phyloP scores from a whole-genome alignment of 805 yeast genomes.

The Candida yuanshanica region DNA sequence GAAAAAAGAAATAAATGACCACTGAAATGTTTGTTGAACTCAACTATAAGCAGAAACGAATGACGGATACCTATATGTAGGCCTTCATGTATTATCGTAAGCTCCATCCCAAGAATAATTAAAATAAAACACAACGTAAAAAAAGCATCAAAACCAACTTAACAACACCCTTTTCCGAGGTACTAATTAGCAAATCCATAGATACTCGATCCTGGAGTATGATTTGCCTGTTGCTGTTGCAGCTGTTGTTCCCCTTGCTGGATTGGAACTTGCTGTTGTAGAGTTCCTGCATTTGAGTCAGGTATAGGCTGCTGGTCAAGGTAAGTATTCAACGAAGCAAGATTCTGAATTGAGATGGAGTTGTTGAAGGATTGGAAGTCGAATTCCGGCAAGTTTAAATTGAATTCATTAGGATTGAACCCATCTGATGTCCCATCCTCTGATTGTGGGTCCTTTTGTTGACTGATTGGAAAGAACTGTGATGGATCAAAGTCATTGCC shows the following conservation, averaged over 20 bases:
- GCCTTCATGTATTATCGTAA: no score
- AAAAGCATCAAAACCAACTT: no score
- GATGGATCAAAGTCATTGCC: conserved; percentile 21
- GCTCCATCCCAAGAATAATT: no score
- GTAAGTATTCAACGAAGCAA: conserved; percentile 19
- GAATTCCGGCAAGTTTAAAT: conserved; percentile 22
- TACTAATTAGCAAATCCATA: no score
- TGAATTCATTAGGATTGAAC: conserved; percentile 18
- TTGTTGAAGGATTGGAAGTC: conserved; percentile 20
- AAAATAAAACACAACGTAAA: no score
- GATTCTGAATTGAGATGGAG: conserved; percentile 18
- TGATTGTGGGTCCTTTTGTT: conserved; percentile 2
- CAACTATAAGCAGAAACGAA: no score
- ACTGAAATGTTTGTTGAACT: no score
- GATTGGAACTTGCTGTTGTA: background rate
- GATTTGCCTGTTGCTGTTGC: no score
- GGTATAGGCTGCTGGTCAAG: conserved; percentile 3
- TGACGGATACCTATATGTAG: no score
- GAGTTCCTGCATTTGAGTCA: background rate
- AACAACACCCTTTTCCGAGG: no score
- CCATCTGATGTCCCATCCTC: conserved; percentile 12
- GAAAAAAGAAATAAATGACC: conserved; percentile 6
- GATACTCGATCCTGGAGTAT: conserved; percentile 6
- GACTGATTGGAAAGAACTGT: conserved; percentile 18
- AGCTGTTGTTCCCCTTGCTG: background rate